Evolutionary conservation across 208 protist species (phyloP), one percentile per base, ranked within the genome.

Genomic region (Tritrichomonas foetus): DNA sequence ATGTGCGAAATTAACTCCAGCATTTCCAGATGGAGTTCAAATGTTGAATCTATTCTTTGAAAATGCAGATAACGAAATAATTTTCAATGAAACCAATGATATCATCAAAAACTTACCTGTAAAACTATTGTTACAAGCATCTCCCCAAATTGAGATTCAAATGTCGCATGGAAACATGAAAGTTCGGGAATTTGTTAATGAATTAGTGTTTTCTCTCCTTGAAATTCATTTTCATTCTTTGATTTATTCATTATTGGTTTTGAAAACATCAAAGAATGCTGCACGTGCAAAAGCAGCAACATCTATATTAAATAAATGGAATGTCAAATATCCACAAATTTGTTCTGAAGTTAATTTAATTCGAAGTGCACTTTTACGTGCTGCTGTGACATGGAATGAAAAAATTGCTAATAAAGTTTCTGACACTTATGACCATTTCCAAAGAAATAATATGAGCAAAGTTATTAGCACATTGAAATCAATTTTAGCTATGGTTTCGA

Each of bases 321-420:
- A 27, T 50, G 14, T 3, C 16, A 89, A 61, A 9, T n/a, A 57
- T 33, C 41, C 22, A 1, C 47, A 89, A 57, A 27, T 44, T 16
- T 16, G 2, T 30, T 39, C 5, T 11, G 78, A 89, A 89, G 47
- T 57, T 20, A 89, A 39, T 3, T 13, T 53, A 57, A 89, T 89
- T 27, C 33, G 47, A 39, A 53, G 39, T 2, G 33, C 41, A 9
- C 30, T 89, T 1, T 9, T 89, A 1, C 1, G 47, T 13, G 78
- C 78, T 33, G 78, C 78, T 89, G 47, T 57, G 9, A 89, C 78
- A 39, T 89, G 78, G 78, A 39, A 89, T 57, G 78, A 89, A 36
- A 61, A 61, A 57, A 53, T 13, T n/a, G 3, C 33, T 39, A 13
- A 89, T 13, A 53, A 50, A 57, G 57, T 89, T 16, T 57, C 16